Base-by-base conservation (phyloP, 371 early-diverging fungal species). In the Mortierella sp. region DNA sequence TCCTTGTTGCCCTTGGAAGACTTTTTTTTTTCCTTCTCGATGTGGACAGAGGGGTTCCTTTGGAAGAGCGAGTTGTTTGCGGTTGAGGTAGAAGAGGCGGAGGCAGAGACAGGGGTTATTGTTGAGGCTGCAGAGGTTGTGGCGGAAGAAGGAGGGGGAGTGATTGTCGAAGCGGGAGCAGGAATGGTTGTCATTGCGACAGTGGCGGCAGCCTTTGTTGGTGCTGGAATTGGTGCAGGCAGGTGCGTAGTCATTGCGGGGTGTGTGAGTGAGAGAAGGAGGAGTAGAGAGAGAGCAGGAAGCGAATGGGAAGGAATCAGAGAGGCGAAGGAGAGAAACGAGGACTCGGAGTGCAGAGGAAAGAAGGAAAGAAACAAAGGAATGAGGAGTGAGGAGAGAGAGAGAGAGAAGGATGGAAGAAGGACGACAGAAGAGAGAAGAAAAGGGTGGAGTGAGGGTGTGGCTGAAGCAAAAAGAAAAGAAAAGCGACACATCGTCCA, bases 1-100 rank as follows among this genome's bases (percentile, higher is more conserved):
- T 26, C 61, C 64, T 75, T 80, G n/a, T 21, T 46, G 13, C 44
- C 46, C 46, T 64, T 64, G 64, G 64, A 64, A 5, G 64, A 64
- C 37, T 64, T 64, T 64, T 64, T 64, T 37, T 80, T 80, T 11
- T 75, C 80, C 48, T 75, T 75, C 31, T 80, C 72, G 67, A 77
- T 64, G 44, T 37, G 72, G 77, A 77, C 72, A 34, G 77, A 77
- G 26, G 77, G 77, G 43, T 57, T 71, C 8, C 75, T 31, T 8
- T 40, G 72, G 53, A 74, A 77, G 24, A 64, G 50, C 26, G 28
- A 28, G 72, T 28, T 72, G 72, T 19, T 71, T 37, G 57, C 34
- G 11, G 21, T 37, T 40, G 57, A 44, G 44, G 57, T 43, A n/a
- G 34, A 37, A 6, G 64, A 37, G 1, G 24, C 24, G 8, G 64